Evolutionary conservation across 2,329 filamentous ascomycete species (phyloP).

Genomic region (Parastagonospora nodorum): DNA sequence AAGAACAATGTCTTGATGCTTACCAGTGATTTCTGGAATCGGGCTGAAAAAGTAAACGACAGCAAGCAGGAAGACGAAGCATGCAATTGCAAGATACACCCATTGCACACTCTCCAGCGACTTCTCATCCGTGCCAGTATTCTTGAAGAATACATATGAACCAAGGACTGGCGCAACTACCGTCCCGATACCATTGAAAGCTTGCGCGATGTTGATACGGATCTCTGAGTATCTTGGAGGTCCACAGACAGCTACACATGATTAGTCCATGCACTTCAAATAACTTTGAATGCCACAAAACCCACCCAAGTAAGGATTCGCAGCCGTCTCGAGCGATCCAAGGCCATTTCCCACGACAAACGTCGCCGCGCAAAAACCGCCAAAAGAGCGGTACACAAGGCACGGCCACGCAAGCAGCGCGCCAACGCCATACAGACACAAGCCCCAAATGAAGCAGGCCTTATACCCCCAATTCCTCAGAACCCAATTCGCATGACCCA

Average conservation of each 20-base stretch:
- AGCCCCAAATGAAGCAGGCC: conserved; percentile 56
- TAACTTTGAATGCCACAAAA: not conserved
- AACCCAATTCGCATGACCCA: conserved; percentile 56
- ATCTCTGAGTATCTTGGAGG: conserved; percentile 64
- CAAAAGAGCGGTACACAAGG: conserved; percentile 60
- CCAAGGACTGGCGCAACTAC: conserved; percentile 65
- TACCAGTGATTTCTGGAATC: conserved; percentile 59
- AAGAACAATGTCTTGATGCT: not conserved
- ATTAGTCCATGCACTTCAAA: not conserved
- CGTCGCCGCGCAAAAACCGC: conserved; percentile 64
- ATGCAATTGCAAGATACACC: conserved; percentile 67
- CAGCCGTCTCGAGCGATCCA: conserved; percentile 63
- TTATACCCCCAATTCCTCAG: conserved; percentile 57
- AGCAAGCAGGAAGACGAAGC: conserved; percentile 63
- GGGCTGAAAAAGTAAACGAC: conserved; percentile 63
- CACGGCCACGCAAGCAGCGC: conserved; percentile 65
- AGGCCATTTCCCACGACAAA: conserved; percentile 60
- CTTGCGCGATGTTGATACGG: conserved; percentile 63
- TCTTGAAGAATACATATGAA: conserved; percentile 65
- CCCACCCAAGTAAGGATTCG: conserved; percentile 52
- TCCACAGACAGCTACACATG: conserved; percentile 56
- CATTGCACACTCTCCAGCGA: conserved; percentile 66
- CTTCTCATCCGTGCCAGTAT: conserved; percentile 55
- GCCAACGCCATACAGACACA: conserved; percentile 61
- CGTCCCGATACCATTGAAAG: conserved; percentile 63